phyloP scores from a whole-genome alignment of 2,329 filamentous ascomycete genomes.

The Parastagonospora nodorum region DNA sequence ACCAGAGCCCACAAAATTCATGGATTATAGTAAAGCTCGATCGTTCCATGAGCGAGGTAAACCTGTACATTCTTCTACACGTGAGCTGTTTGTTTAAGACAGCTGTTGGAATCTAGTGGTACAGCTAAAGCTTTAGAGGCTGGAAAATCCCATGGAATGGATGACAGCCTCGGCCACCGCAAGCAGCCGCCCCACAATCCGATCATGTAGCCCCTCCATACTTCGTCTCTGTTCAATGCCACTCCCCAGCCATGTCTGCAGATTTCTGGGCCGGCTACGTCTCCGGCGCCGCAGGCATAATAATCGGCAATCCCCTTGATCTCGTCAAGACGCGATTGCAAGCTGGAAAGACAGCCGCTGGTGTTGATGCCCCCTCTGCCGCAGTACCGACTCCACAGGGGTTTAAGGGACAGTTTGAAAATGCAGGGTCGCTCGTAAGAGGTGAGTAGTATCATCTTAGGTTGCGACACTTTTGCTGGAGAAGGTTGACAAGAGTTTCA shows the following conservation, averaged over 20 bases:
- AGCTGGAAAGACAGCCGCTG: conserved; percentile 53
- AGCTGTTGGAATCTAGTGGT: no score
- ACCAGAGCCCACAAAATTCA: no score
- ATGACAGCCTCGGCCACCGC: neutral
- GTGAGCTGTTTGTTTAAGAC: no score
- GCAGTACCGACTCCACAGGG: conserved; percentile 15
- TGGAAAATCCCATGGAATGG: neutral
- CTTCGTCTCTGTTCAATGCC: neutral
- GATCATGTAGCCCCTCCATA: neutral
- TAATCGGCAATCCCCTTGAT: conserved; percentile 87
- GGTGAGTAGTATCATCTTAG: conserved; percentile 24
- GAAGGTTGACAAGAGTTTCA: conserved; percentile 8
- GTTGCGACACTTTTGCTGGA: neutral
- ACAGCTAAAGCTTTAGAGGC: neutral
- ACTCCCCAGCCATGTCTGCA: conserved; percentile 66
- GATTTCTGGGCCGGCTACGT: conserved; percentile 95
- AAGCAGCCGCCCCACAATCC: conserved; percentile 2
- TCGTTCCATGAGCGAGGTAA: no score
- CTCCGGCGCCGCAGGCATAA: conserved; percentile 81
- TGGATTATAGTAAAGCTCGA: no score
- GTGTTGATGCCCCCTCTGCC: conserved; percentile 12
- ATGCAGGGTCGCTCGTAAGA: conserved; percentile 43
- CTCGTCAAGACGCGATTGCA: conserved; percentile 82
- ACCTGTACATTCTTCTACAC: no score
- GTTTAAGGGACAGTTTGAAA: conserved; percentile 43